Conservation (phyloP, 108 stramenopile genomes). For the Schizochytrium sp. region DNA sequence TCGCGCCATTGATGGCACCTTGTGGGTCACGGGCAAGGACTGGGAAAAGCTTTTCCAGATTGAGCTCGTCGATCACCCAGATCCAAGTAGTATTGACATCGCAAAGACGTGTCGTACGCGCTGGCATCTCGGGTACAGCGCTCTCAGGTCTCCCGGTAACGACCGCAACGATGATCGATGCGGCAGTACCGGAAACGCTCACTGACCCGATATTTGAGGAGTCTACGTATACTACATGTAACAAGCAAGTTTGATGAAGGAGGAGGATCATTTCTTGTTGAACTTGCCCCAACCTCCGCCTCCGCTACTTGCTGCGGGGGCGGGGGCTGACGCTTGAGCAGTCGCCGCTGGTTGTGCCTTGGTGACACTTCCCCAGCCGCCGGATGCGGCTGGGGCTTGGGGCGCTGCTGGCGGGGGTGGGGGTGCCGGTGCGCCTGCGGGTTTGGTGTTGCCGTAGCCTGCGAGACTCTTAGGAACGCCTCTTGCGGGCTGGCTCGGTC, state of each 20-base stretch:
- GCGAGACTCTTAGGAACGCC: not conserved
- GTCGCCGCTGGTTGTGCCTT: not conserved
- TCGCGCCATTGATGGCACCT: not conserved
- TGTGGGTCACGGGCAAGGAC: slow-evolving; percentile 6
- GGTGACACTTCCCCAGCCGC: not conserved
- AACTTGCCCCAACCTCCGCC: not conserved
- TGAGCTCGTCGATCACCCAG: not conserved
- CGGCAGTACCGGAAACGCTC: not conserved
- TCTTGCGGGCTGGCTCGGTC: not conserved
- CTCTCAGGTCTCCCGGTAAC: not conserved
- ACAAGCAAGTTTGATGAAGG: not conserved
- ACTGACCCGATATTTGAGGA: not conserved
- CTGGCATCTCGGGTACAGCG: not conserved
- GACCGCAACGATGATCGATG: not conserved
- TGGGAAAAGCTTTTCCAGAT: not conserved
- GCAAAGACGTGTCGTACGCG: not conserved
- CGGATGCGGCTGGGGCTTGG: not conserved
- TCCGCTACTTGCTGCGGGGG: not conserved
- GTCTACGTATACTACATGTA: not conserved
- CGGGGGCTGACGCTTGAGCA: not conserved
- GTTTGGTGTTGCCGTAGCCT: not conserved
- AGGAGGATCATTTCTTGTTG: not conserved
- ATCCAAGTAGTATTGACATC: not conserved
- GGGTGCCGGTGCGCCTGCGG: not conserved
- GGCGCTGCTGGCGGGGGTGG: not conserved